Evolutionary conservation across 495 filamentous ascomycete species (phyloP).

Genomic region (Darksidea phi): DNA sequence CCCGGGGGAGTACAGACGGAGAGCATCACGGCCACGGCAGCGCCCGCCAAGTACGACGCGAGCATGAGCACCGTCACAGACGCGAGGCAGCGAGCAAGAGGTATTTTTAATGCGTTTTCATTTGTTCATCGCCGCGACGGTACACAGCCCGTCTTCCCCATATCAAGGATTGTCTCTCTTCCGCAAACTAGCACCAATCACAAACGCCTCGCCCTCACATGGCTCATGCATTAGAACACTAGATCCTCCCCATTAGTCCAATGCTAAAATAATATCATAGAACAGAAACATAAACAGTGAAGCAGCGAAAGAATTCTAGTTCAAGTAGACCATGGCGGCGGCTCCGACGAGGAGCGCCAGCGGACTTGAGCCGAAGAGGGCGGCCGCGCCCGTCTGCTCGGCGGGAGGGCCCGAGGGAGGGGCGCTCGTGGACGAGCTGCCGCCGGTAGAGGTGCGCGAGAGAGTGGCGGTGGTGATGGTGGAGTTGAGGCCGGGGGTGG

Average conservation of each 20-base stretch:
- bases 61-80: no score
- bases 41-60: no score
- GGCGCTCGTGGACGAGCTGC: no score
- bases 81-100: no score
- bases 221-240: slow-evolving; percentile 8
- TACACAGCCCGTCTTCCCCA: not conserved
- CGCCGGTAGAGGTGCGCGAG: no score
- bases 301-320: slow-evolving; percentile 14
- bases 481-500: slow-evolving; percentile 10
- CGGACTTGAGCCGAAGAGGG: slow-evolving; percentile 34
- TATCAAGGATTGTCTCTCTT: not conserved
- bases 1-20: no score
- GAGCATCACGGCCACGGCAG: no score
- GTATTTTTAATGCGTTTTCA: no score
- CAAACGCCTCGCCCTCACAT: not conserved
- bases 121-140: no score
- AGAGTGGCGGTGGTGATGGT: slow-evolving; percentile 13
- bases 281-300: slow-evolving; percentile 5
- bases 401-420: slow-evolving; percentile 3
- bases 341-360: slow-evolving; percentile 42
- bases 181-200: not conserved
- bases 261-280: not conserved
- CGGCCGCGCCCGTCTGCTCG: slow-evolving; percentile 29
- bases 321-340: slow-evolving; percentile 42
- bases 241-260: not conserved